Conservation (phyloP, 1,139 yeast species). For the Protomyces macrosporus region DNA sequence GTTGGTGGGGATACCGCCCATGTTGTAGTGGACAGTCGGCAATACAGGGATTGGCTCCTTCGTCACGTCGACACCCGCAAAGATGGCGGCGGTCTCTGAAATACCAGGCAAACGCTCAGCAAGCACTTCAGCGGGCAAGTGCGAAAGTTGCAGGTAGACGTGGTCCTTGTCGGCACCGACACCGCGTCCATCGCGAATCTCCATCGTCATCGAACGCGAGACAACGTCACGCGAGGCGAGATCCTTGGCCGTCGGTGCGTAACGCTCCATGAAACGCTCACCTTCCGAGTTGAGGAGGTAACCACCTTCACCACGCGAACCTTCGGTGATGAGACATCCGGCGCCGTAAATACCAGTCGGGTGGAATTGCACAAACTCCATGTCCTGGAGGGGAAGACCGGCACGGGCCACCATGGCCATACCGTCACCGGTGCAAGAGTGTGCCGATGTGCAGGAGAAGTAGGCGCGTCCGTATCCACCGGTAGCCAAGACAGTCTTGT, state of each 20-base stretch:
- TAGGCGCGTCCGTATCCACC: conserved; percentile 99
- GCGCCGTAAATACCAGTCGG: conserved; percentile 99
- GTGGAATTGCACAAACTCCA: conserved; percentile 98
- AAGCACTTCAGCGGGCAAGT: conserved; percentile 84
- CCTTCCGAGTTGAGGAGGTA: conserved; percentile 93
- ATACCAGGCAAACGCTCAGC: conserved; percentile 98
- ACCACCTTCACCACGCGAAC: conserved; percentile 99
- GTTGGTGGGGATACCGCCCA: conserved; percentile 99
- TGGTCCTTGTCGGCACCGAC: conserved; percentile 96
- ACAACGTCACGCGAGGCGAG: conserved; percentile 98
- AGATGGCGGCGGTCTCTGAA: conserved; percentile 96
- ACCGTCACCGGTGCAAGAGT: conserved; percentile 99
- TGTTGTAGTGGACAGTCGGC: conserved; percentile 98
- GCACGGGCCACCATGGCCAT: conserved; percentile 98
- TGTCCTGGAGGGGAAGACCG: conserved; percentile 93
- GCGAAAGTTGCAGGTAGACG: conserved; percentile 88
- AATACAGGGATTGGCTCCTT: conserved; percentile 98
- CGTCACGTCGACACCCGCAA: conserved; percentile 98
- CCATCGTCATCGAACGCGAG: conserved; percentile 96
- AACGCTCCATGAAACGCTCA: conserved; percentile 99
- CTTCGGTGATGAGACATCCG: conserved; percentile 97
- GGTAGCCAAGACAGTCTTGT: conserved; percentile 92
- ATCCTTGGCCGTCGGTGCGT: conserved; percentile 98
- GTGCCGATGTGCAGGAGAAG: conserved; percentile 98
- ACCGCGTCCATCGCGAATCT: conserved; percentile 98